Percentiles rank a stretch among this genome's conserved stretches.
These are phyloP conservation scores for Teratosphaeria epicoccoides DNA, from an alignment of 2,329 filamentous ascomycete genomes.

Conservation along the genomic window DNA sequence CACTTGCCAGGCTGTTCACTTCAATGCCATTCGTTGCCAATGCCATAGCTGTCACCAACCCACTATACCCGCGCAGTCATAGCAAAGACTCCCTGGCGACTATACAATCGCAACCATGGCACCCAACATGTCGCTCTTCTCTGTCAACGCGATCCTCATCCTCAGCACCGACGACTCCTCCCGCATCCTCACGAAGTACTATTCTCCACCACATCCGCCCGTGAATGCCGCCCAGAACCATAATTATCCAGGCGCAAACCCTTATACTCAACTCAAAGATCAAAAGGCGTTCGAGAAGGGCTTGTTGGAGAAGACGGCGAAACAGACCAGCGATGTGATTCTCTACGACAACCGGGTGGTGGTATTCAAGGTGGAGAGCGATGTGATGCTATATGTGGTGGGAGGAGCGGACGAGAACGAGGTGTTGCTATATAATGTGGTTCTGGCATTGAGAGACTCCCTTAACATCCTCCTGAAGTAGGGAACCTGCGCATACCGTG, in stretches of 20 bases:
- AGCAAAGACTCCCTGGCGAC: not conserved
- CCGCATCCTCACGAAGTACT: slow-evolving; percentile 92
- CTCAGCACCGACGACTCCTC: slow-evolving; percentile 71
- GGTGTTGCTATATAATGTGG: slow-evolving; percentile 83
- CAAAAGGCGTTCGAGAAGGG: slow-evolving; percentile 97
- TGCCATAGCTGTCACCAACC: not conserved
- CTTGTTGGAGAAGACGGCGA: slow-evolving; percentile 86
- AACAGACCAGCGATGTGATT: slow-evolving; percentile 91
- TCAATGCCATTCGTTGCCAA: not conserved
- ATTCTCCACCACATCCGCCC: slow-evolving; percentile 58
- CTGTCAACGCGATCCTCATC: slow-evolving; percentile 42
- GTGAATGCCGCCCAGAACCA: slow-evolving; percentile 45
- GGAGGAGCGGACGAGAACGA: slow-evolving; percentile 91
- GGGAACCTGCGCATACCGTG: slow-evolving; percentile 16
- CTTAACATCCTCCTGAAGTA: slow-evolving; percentile 89
- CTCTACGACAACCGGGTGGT: slow-evolving; percentile 95
- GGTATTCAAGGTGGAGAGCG: slow-evolving; percentile 95
- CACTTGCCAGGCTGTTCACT: not conserved
- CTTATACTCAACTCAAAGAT: slow-evolving; percentile 80
- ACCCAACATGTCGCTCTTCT: slow-evolving; percentile 45
- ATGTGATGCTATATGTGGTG: slow-evolving; percentile 93
- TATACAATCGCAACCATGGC: slow-evolving; percentile 33
- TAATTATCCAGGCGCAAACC: slow-evolving; percentile 56
- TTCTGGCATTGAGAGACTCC: slow-evolving; percentile 81
- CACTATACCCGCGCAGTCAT: not conserved